Conservation (phyloP, 371 early-diverging fungal genomes). For the Syncephalis fuscata region DNA sequence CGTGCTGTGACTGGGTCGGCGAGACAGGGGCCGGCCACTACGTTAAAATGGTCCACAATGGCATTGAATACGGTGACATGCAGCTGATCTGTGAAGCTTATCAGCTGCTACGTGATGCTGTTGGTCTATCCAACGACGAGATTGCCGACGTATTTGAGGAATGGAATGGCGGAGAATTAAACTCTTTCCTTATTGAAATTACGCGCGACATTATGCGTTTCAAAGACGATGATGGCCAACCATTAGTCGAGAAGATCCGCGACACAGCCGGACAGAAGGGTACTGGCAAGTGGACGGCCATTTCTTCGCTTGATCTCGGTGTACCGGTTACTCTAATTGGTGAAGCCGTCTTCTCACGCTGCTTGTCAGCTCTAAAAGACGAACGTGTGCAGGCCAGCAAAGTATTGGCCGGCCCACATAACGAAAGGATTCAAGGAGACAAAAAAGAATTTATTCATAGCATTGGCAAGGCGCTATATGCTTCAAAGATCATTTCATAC, state of each 20-base stretch:
- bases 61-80: slow-evolving; percentile 99
- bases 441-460: slow-evolving; percentile 72
- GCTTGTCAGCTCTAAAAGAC: slow-evolving; percentile 88
- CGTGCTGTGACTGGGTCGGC: slow-evolving; percentile 99
- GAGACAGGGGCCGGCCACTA: slow-evolving; percentile 97
- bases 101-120: slow-evolving; percentile 73
- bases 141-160: slow-evolving; percentile 74
- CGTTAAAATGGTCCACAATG: slow-evolving; percentile 99
- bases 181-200: slow-evolving; percentile 96
- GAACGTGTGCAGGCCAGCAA: slow-evolving; percentile 83
- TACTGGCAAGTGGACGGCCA: slow-evolving; percentile 98
- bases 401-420: slow-evolving; percentile 59
- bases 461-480: slow-evolving; percentile 85
- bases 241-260: slow-evolving; percentile 87
- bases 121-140: slow-evolving; percentile 67
- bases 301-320: slow-evolving; percentile 85
- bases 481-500: slow-evolving; percentile 95
- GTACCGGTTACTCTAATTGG: slow-evolving; percentile 92
- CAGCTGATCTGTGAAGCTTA: slow-evolving; percentile 97
- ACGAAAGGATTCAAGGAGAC: slow-evolving; percentile 50
- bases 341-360: slow-evolving; percentile 95
- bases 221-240: slow-evolving; percentile 73
- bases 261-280: slow-evolving; percentile 99
- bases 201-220: slow-evolving; percentile 82
- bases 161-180: slow-evolving; percentile 93